Evolutionary conservation across 2,329 filamentous ascomycete species (phyloP).

Genomic region (Monosporascus sp.): DNA sequence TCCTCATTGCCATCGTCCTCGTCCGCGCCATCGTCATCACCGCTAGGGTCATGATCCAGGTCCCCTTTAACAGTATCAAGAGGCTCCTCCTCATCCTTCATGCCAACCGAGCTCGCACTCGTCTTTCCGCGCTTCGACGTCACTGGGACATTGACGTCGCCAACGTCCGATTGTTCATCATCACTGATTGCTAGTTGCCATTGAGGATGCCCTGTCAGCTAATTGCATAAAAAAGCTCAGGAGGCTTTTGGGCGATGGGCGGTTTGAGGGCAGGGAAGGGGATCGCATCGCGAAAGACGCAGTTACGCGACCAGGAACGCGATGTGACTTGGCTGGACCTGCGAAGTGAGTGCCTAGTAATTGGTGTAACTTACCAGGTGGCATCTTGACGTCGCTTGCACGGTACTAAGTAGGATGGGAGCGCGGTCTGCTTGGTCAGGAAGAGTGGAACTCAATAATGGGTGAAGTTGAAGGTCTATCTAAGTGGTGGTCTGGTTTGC

Average conservation of each 20-base stretch:
- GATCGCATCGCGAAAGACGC: not conserved
- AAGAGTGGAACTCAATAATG: no score
- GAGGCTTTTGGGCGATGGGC: not conserved
- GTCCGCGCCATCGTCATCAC: conserved; percentile 16
- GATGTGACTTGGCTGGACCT: not conserved
- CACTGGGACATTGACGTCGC: conserved; percentile 16
- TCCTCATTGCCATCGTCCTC: conserved; percentile 27
- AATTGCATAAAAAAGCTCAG: not conserved
- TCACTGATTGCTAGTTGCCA: conserved; percentile 34
- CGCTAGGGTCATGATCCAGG: conserved; percentile 9
- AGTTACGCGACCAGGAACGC: no score
- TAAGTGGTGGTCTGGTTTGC: no score
- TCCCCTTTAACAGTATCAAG: conserved; percentile 12
- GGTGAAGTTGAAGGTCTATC: no score
- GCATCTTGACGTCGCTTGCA: conserved; percentile 6
- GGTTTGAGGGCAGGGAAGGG: not conserved
- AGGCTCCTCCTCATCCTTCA: conserved; percentile 21
- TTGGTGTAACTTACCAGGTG: conserved; percentile 10
- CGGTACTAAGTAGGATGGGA: not conserved
- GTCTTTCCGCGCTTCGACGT: conserved; percentile 9
- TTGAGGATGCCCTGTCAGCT: conserved; percentile 2
- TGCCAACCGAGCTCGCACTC: conserved; percentile 5
- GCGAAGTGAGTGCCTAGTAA: conserved; percentile 1
- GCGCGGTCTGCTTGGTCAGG: no score
- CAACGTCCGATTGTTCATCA: conserved; percentile 33